These are phyloP conservation scores for Acacia pycnantha DNA, from an alignment of 331 rosid species.

Conservation along the genomic window DNA sequence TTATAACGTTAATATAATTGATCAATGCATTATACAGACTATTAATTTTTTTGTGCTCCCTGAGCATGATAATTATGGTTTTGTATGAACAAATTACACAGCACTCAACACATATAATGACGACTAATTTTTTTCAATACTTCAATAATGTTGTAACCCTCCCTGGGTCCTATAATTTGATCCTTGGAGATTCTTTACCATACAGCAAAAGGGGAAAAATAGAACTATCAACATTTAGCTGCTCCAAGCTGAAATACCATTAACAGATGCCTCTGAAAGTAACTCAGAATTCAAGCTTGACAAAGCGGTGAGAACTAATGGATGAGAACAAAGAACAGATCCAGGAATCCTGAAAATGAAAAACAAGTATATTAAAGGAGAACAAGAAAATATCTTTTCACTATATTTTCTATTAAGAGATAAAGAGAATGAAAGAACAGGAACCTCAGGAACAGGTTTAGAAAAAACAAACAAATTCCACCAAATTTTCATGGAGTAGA, in stretches of 20 bases:
- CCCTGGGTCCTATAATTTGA: not conserved
- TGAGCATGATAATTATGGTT: not conserved
- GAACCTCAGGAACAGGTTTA: not conserved
- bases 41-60: too few relatives aligned
- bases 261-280: constrained; percentile 94
- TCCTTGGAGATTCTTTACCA: not conserved
- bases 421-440: constrained; percentile 4
- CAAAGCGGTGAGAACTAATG: constrained; percentile 88
- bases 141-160: not conserved
- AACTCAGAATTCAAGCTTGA: constrained; percentile 88
- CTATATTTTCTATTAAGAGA: not conserved
- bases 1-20: not conserved
- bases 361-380: constrained; percentile 2
- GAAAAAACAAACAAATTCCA: not conserved
- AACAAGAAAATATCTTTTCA: constrained; percentile 4
- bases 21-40: not conserved
- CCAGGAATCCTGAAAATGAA: constrained; percentile 87
- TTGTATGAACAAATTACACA: not conserved
- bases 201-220: not conserved
- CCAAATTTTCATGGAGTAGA: constrained; percentile 14
- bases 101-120: not conserved
- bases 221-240: constrained; percentile 9
- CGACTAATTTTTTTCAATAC: not conserved
- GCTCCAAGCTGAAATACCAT: constrained; percentile 55
- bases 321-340: constrained; percentile 84